Percentiles rank a stretch among this genome's conserved stretches.
phyloP scores from a whole-genome alignment of 352 stramenopile genomes.

The Nothophytophthora sp. region DNA sequence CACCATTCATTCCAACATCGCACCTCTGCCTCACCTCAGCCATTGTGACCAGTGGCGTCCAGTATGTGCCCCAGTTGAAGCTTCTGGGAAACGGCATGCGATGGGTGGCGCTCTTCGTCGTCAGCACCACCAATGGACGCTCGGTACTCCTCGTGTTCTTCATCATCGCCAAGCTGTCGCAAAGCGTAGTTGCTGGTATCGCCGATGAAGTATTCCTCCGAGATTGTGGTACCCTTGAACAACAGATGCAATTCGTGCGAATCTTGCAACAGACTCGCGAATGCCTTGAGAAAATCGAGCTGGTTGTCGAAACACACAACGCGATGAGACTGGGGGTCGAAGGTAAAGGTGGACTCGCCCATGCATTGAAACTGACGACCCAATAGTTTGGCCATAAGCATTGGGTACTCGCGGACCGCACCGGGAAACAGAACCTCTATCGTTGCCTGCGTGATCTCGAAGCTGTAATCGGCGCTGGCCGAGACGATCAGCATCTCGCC shows the following conservation, averaged over 20 bases:
- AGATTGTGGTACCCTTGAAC: conserved; percentile 41
- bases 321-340: conserved; percentile 35
- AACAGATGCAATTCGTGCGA: conserved; percentile 37
- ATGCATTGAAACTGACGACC: conserved; percentile 30
- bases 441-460: conserved; percentile 42
- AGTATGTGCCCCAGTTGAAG: conserved; percentile 23
- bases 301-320: conserved; percentile 48
- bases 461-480: conserved; percentile 35
- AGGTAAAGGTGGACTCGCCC: conserved; percentile 44
- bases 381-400: conserved; percentile 33
- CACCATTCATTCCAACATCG: too few relatives aligned
- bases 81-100: conserved; percentile 7
- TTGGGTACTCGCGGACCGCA: conserved; percentile 19
- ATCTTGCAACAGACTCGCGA: conserved; percentile 42
- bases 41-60: too few relatives aligned
- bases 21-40: too few relatives aligned
- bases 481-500: conserved; percentile 33
- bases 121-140: not conserved
- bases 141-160: conserved; percentile 7
- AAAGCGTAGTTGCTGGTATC: conserved; percentile 23
- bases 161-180: conserved; percentile 3
- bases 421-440: conserved; percentile 53
- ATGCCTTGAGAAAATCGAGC: conserved; percentile 48
- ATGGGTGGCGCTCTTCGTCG: conserved; percentile 5
- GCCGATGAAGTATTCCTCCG: conserved; percentile 52